phyloP scores from a whole-genome alignment of 371 early-diverging fungal genomes.

The Mucor racemosus region DNA sequence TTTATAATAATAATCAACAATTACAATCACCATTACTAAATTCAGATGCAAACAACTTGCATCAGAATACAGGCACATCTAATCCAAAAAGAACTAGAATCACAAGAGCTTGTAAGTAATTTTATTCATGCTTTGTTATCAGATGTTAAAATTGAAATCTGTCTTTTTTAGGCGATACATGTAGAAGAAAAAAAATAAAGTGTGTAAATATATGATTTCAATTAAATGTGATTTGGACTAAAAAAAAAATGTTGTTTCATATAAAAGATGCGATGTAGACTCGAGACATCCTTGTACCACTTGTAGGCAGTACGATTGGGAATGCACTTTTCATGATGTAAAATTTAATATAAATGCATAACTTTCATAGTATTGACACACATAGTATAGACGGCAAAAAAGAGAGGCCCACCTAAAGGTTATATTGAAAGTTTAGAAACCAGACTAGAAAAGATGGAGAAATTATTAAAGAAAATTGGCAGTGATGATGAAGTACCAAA shows the following conservation, averaged over 20 bases:
- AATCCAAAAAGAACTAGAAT: conserved; percentile 33
- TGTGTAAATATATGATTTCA: background rate
- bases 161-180: conserved; percentile 43
- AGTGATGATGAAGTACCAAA: background rate
- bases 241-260: background rate
- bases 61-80: background rate
- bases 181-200: conserved; percentile 55
- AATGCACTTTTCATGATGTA: conserved; percentile 55
- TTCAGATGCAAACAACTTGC: background rate
- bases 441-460: conserved; percentile 47
- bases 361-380: background rate
- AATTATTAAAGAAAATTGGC: conserved; percentile 30
- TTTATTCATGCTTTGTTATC: background rate
- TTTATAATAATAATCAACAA: background rate
- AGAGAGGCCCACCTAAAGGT: conserved; percentile 57
- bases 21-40: background rate
- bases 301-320: conserved; percentile 47
- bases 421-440: conserved; percentile 51
- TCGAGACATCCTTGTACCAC: conserved; percentile 43
- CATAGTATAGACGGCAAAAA: conserved; percentile 39
- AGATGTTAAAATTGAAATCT: background rate
- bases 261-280: conserved; percentile 48
- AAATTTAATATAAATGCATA: background rate
- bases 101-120: conserved; percentile 44
- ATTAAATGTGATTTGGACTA: background rate